Base-by-base conservation (phyloP, 2,329 filamentous ascomycete species). In the Dothidotthia symphoricarpi region DNA sequence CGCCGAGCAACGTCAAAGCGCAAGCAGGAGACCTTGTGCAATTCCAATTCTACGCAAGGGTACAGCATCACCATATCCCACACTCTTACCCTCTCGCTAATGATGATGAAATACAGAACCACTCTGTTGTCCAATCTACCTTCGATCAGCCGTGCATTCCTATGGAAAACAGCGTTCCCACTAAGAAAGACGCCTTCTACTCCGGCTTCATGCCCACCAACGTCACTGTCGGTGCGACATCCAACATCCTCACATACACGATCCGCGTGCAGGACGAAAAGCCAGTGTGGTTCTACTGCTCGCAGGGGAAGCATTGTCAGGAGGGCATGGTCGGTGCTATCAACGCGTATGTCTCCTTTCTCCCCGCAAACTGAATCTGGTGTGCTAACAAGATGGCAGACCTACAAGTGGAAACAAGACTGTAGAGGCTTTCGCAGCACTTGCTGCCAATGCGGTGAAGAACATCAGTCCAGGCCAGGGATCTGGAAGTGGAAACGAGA, bases 241-340 rank as follows among this genome's bases (percentile, higher is more conserved):
- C 47, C 16, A 47, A 64, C 62, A 75, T 81, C 43, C 79, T 85
- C 17, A 82, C 82, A 36, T 93, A 82, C 69, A 88, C 83, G 41
- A 72, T 91, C 57, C 75, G 75, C 63, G 71, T 93, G 64, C 83
- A 82, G 58, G 74, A 81, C 65, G 78, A 75, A 29, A 83, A 76
- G 38, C 86, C 87, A 19, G 73, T 90, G 49, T 93, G 87, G 86
- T 70, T 86, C 49, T 91, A 85, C 75, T 91, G 86, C 70, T 81
- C 80, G 19, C 83, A 88, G 66, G 81, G 64, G 30, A 78, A 75
- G 58, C 87, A 93, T 70, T 93, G 86, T 68, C 78, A 88, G 66
- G 69, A 63, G 31, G 85, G 85, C 45, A 89, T 89, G 83, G 75
- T 77, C 40, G 83, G 86, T 71, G 84, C 86, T 22, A 82, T 89